Base-by-base conservation (phyloP, 257 asterid genomes). In the Echites panduratus region DNA sequence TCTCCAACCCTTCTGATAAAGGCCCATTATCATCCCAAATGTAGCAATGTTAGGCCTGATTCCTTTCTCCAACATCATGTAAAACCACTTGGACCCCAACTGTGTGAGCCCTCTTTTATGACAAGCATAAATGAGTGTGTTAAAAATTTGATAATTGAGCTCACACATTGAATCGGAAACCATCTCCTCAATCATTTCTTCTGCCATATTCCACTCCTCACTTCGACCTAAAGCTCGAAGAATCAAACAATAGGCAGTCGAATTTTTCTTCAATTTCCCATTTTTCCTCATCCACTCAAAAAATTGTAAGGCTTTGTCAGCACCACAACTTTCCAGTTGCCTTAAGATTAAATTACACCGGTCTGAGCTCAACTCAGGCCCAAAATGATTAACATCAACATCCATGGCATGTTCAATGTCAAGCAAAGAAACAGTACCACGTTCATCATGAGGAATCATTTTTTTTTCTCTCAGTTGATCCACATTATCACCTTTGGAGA, bases 11-110 rank as follows among this genome's bases (percentile, higher is more conserved):
- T 89, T 93, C 85, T 86, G 93, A 80, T 87, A 91, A 58, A 93
- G 90, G 49, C 91, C 75, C 98, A 93, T 93, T 9, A 93, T 75
- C 96, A 91, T 91, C 57, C 98, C 98, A 72, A 90, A 89, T 62
- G 96, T 91, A 20, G 98, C 97, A 67, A 85, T 81, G 71, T 87
- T 91, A 45, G 98, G 98, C 80, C 73, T 78, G 77, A 90, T 87
- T 67, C 77, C 73, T 29, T 79, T 78, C 59, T 88, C 89, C 88
- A 89, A 81, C 98, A 93, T 88, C 90, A 82, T 78, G 63, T 76
- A 72, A 74, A 89, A 93, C 97, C 97, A 93, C 75, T 78, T 84
- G 9, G 83, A 41, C 40, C 94, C 96, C 66, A 87, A 57, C 80
- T 87, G 84, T 24, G 83, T 83, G 11, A 91, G 82, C 70, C 96